phyloP scores from a whole-genome alignment of 2,329 filamentous ascomycete species.

The Hyphodiscus sp. region DNA sequence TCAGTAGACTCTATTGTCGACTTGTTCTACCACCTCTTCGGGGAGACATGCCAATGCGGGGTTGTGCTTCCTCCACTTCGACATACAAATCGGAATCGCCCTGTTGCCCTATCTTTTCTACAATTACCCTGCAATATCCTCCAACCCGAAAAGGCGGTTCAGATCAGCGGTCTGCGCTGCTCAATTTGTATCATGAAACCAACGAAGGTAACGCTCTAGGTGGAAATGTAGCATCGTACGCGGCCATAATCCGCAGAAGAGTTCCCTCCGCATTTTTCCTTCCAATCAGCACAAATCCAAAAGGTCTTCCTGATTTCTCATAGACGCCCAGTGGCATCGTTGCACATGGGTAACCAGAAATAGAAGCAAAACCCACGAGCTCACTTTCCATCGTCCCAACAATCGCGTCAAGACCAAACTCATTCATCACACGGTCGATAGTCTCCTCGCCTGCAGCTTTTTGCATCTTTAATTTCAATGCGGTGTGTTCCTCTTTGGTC shows the following conservation, averaged over 20 bases:
- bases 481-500: not conserved
- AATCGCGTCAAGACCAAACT: not conserved
- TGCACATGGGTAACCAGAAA: not conserved
- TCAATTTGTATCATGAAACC: not conserved
- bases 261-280: not conserved
- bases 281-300: not conserved
- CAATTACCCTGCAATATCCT: too few species aligned
- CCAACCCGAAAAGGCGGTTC: too few species aligned
- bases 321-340: not conserved
- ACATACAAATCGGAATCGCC: too few species aligned
- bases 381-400: not conserved
- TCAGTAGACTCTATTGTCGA: not conserved
- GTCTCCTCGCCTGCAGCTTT: not conserved
- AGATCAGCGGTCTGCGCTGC: too few species aligned
- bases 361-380: not conserved
- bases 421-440: not conserved
- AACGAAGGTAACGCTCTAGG: not conserved
- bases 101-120: too few species aligned
- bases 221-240: not conserved
- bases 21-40: too few species aligned
- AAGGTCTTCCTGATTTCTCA: not conserved
- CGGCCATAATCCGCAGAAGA: not conserved
- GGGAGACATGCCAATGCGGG: too few species aligned
- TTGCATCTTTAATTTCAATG: not conserved
- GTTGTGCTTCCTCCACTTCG: too few species aligned